These are phyloP conservation scores for Cydonia oblonga DNA, from an alignment of 331 rosid genomes.

Conservation along the genomic window DNA sequence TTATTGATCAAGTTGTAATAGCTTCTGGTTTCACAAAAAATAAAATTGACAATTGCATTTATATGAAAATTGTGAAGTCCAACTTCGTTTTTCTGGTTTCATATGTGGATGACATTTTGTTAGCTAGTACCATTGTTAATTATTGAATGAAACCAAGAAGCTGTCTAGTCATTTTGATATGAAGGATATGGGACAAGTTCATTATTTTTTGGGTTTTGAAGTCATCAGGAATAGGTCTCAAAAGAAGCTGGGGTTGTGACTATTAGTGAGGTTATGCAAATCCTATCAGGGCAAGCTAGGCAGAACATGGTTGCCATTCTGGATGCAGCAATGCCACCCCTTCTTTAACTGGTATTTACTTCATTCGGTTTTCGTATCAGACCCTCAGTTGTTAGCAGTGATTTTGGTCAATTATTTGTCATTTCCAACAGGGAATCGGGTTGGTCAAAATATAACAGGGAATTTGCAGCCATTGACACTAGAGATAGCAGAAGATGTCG, in stretches of 20 bases:
- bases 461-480: constrained; percentile 61
- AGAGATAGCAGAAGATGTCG: constrained; percentile 37
- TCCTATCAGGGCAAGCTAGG: constrained; percentile 62
- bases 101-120: no score
- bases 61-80: no score
- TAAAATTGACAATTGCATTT: no score
- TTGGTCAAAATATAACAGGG: constrained; percentile 33
- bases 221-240: no score
- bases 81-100: no score
- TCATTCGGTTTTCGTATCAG: not conserved
- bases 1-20: no score
- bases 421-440: constrained; percentile 36
- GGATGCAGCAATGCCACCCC: constrained; percentile 85
- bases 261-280: constrained; percentile 53
- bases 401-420: constrained; percentile 20
- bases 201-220: no score
- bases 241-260: constrained; percentile 41
- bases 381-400: constrained; percentile 6
- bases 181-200: no score
- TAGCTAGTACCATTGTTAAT: no score
- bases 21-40: no score
- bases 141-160: no score
- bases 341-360: constrained; percentile 44
- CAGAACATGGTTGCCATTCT: constrained; percentile 67
- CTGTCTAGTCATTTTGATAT: no score